phyloP scores from a whole-genome alignment of 768 basidiomycete species.

The Russula olivacea region DNA sequence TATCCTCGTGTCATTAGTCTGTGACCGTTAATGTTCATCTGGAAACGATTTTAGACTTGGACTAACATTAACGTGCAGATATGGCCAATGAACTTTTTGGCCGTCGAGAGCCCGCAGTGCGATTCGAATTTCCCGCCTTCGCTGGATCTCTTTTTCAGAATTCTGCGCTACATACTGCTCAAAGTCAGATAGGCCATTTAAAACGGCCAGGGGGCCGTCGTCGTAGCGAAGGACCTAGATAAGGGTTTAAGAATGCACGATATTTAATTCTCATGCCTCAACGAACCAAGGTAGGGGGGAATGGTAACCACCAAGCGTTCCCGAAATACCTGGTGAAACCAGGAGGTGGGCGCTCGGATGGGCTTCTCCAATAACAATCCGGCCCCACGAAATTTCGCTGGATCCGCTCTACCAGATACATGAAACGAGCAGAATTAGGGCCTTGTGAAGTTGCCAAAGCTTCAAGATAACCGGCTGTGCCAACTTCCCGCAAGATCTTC shows the following conservation, averaged over 20 bases:
- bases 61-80: conserved; percentile 50
- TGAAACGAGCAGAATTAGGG: conserved; percentile 43
- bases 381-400: conserved; percentile 58
- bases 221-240: conserved; percentile 62
- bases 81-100: conserved; percentile 55
- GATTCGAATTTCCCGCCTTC: conserved; percentile 52
- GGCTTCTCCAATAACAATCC: conserved; percentile 62
- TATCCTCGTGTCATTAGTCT: conserved; percentile 46
- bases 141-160: conserved; percentile 41
- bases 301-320: conserved; percentile 75
- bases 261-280: neutral
- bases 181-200: conserved; percentile 46
- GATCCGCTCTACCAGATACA: conserved; percentile 46
- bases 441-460: conserved; percentile 45
- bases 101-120: conserved; percentile 63
- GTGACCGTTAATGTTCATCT: conserved; percentile 3
- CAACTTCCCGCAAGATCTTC: conserved; percentile 71
- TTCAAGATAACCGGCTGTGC: conserved; percentile 47
- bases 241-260: neutral
- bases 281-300: conserved; percentile 63
- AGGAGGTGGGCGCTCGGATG: conserved; percentile 29
- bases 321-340: conserved; percentile 55
- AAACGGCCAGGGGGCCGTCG: conserved; percentile 45
- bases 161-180: conserved; percentile 61
- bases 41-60: neutral